Evolutionary conservation across 495 filamentous ascomycete species (phyloP).

Genomic region (Penicillium fimorum): DNA sequence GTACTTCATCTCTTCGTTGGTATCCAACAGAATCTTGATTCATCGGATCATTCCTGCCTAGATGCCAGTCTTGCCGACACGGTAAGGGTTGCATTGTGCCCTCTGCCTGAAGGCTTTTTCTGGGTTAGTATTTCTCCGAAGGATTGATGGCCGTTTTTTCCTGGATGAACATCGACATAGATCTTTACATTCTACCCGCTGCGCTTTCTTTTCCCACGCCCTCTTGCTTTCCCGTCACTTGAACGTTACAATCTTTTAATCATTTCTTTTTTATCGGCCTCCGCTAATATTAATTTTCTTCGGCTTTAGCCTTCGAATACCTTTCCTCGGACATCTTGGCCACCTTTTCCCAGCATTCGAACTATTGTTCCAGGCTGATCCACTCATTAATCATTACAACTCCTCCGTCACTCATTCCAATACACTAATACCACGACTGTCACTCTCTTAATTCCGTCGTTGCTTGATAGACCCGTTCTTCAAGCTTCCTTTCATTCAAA

Average conservation of each 20-base stretch:
- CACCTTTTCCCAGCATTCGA: constrained; percentile 35
- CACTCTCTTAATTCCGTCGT: constrained; percentile 56
- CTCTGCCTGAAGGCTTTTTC: constrained; percentile 49
- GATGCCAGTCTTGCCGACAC: constrained; percentile 59
- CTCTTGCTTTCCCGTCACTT: constrained; percentile 8
- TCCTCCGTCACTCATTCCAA: constrained; percentile 53
- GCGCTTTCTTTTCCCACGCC: constrained; percentile 1
- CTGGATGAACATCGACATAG: constrained; percentile 26
- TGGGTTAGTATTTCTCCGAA: constrained; percentile 45
- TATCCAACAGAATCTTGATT: constrained; percentile 40
- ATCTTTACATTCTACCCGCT: constrained; percentile 22
- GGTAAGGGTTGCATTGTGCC: constrained; percentile 62
- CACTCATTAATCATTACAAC: constrained; percentile 52
- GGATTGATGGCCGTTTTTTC: constrained; percentile 25
- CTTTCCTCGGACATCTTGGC: constrained; percentile 40
- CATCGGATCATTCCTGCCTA: constrained; percentile 53
- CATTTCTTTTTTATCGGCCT: constrained; percentile 10
- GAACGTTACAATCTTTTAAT: constrained; percentile 20
- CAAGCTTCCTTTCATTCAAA: constrained; percentile 37
- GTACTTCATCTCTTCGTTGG: constrained; percentile 59
- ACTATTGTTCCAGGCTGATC: constrained; percentile 45
- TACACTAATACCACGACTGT: constrained; percentile 50
- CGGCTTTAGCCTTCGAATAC: constrained; percentile 44
- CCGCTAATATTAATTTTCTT: constrained; percentile 45
- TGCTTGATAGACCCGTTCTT: constrained; percentile 35